Evolutionary conservation across 176 grass and related monocot genomes (phyloP), one percentile per base, ranked within the genome.

Genomic region (Microstegium vimineum): DNA sequence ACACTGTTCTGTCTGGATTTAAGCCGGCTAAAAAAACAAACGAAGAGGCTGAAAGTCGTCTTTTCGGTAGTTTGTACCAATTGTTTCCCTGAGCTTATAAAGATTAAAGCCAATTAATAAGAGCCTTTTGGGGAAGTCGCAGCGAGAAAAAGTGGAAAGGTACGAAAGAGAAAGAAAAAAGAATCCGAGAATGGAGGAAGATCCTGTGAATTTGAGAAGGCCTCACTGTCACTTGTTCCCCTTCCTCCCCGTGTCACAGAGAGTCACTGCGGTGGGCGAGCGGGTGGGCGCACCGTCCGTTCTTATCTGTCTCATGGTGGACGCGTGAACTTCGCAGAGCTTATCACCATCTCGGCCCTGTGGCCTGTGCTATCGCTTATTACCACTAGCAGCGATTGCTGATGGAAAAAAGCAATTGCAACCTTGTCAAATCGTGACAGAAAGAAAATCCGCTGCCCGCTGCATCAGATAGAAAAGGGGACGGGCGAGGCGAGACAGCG

Each of bases 301-400:
- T 84, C 62, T 74, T 84, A 74, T 84, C 76, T 23, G 47, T 9
- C 40, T 7, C 10, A 38, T n/a, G 60, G n/a, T n/a, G n/a, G n/a
- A n/a, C n/a, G n/a, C n/a, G n/a, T n/a, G n/a, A n/a, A n/a, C 37
- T 14, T 51, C 31, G 32, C 8, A 14, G 81, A 51, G 18, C 76
- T 76, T 35, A 81, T 81, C 82, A n/a, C n/a, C 46, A 35, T 22
- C 13, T 32, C 7, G 10, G 3, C 16, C 8, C 31, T n/a, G n/a
- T n/a, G n/a, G n/a, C n/a, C n/a, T n/a, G n/a, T 22, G 22, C 17
- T 11, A 11, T 20, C 16, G 45, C 68, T 62, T 80, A 15, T 69
- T 80, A 22, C 76, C 81, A 20, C 23, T 66, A 31, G 36, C 57
- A 31, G 30, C 60, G 66, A 62, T 15, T 14, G 26, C 36, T 14